These are phyloP conservation scores for Hirsutella thompsonii DNA, from an alignment of 2,329 filamentous ascomycete species.

Conservation along the genomic window DNA sequence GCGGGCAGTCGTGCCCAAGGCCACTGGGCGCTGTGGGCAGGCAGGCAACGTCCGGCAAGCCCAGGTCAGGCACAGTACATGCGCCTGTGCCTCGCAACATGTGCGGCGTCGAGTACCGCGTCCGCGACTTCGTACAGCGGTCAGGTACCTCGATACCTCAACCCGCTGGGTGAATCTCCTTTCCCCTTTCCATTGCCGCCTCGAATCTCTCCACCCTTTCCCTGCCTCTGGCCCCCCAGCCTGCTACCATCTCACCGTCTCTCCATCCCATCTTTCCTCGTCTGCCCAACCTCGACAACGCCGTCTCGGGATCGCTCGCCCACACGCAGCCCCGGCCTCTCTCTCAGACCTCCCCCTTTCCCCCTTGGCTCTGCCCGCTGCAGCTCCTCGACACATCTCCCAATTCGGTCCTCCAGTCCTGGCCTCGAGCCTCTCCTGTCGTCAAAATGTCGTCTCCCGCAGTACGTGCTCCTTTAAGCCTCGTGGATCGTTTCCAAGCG, in stretches of 20 bases:
- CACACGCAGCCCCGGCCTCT: not conserved
- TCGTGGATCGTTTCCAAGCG: not conserved
- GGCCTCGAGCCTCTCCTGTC: constrained; percentile 1
- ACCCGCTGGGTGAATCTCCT: not conserved
- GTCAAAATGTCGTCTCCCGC: constrained; percentile 14
- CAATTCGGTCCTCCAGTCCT: not conserved
- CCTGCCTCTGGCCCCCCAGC: constrained; percentile 1
- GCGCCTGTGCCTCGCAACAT: not conserved
- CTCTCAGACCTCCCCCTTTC: not conserved
- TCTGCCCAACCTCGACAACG: constrained; percentile 2
- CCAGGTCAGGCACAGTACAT: too few relatives aligned
- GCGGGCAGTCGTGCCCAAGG: too few relatives aligned
- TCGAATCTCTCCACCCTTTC: constrained; percentile 4
- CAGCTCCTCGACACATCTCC: not conserved
- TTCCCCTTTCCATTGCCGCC: constrained; percentile 3
- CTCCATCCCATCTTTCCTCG: constrained; percentile 3
- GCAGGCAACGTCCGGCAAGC: too few relatives aligned
- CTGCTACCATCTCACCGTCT: constrained; percentile 7
- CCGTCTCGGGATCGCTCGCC: constrained; percentile 1
- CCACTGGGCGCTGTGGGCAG: too few relatives aligned
- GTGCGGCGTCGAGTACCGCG: too few relatives aligned
- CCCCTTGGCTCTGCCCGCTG: not conserved
- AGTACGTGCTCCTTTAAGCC: constrained; percentile 8
- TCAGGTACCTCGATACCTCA: not conserved
- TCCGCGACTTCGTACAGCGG: too few relatives aligned